Evolutionary conservation across 1,284 basidiomycete genomes (phyloP).

Genomic region (Cryptococcus sp.): DNA sequence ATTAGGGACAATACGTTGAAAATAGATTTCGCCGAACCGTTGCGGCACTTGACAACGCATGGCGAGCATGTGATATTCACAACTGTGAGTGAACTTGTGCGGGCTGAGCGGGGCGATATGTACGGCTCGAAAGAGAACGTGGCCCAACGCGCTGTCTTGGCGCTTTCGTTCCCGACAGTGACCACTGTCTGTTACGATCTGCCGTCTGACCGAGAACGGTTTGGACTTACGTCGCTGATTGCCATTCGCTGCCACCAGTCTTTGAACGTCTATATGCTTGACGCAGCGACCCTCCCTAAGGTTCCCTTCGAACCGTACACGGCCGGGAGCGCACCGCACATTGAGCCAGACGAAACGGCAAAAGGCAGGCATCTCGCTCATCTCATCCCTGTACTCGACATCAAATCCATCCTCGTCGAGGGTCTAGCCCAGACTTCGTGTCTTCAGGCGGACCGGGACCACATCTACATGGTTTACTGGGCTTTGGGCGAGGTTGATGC

Average conservation of each 20-base stretch:
- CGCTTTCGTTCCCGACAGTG: background rate
- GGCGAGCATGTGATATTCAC: constrained; percentile 32
- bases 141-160: background rate
- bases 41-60: constrained; percentile 32
- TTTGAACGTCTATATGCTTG: constrained; percentile 23
- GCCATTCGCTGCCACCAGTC: constrained; percentile 12
- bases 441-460: constrained; percentile 36
- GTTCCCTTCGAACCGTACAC: constrained; percentile 7
- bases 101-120: background rate
- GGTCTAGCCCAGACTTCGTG: constrained; percentile 30
- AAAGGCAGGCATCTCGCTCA: too few species aligned
- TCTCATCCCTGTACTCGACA: constrained; percentile 16
- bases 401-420: constrained; percentile 25
- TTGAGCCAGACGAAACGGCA: too few species aligned
- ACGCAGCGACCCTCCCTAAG: constrained; percentile 25
- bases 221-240: background rate
- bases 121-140: background rate
- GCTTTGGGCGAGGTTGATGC: constrained; percentile 22
- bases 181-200: too few species aligned
- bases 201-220: background rate
- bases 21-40: constrained; percentile 19
- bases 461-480: constrained; percentile 36
- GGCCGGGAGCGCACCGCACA: too few species aligned
- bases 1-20: constrained; percentile 23
- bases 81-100: constrained; percentile 19